Percentiles rank a stretch among this genome's conserved stretches.
Evolutionary conservation across 2,329 filamentous ascomycete species (phyloP).

Genomic region (Aspergillus ruber): DNA sequence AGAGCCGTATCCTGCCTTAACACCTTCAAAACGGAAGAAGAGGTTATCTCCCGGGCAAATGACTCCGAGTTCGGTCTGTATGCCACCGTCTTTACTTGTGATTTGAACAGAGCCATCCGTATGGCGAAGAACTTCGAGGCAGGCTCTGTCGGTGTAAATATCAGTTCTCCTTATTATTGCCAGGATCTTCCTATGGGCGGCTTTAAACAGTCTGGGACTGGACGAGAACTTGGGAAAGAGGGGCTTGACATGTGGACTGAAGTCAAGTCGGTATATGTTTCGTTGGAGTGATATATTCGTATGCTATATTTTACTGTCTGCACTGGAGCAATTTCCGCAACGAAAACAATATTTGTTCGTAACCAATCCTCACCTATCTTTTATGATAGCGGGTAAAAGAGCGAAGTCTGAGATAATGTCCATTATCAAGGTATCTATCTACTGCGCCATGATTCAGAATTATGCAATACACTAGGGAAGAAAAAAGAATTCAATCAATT

Average conservation of each 20-base stretch:
- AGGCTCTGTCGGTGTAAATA: slow-evolving; percentile 11
- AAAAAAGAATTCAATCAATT: too few species aligned
- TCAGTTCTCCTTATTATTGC: neutral
- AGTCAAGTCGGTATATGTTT: slow-evolving; percentile 56
- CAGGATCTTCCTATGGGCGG: slow-evolving; percentile 5
- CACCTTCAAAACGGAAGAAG: slow-evolving; percentile 41
- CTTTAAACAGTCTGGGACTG: slow-evolving; percentile 35
- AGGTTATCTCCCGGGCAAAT: slow-evolving; percentile 49
- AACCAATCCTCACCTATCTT: too few species aligned
- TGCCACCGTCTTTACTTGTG: slow-evolving; percentile 6
- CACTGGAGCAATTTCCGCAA: too few species aligned
- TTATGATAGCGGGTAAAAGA: too few species aligned
- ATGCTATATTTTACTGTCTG: too few species aligned
- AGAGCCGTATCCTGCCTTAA: slow-evolving; percentile 9
- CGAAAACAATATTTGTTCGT: too few species aligned
- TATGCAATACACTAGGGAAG: too few species aligned
- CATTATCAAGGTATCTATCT: too few species aligned
- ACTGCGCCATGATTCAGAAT: too few species aligned
- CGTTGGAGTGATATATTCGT: too few species aligned
- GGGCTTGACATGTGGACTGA: slow-evolving; percentile 34
- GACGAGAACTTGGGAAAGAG: slow-evolving; percentile 33
- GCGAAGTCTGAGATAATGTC: too few species aligned
- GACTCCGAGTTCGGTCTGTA: slow-evolving; percentile 21
- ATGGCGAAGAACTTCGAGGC: slow-evolving; percentile 4
- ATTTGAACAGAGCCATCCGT: slow-evolving; percentile 7